Evolutionary conservation across 352 stramenopile species (phyloP).

Genomic region (Thalassiosira mediterranea): DNA sequence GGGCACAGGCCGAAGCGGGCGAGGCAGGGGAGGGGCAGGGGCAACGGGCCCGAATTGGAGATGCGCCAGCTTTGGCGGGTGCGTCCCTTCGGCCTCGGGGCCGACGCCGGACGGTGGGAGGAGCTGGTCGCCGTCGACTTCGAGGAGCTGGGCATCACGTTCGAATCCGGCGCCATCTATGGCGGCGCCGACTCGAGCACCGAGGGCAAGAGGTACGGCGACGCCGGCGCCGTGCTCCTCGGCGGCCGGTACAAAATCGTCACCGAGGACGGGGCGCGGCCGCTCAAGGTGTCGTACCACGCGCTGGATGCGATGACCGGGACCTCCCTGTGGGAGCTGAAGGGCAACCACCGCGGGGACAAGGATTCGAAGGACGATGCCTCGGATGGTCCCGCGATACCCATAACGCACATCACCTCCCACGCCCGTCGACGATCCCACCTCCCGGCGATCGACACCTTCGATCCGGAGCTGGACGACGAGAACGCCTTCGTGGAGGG

Average conservation of each 20-base stretch:
- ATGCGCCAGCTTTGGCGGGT: constrained; percentile 65
- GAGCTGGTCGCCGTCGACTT: constrained; percentile 24
- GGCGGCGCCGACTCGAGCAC: constrained; percentile 4
- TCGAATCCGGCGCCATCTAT: constrained; percentile 52
- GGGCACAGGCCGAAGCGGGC: constrained; percentile 40
- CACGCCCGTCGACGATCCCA: constrained; percentile 70
- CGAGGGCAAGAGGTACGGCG: constrained; percentile 26
- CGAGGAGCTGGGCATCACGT: constrained; percentile 53
- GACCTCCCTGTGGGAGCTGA: constrained; percentile 48
- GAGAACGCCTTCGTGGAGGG: constrained; percentile 53
- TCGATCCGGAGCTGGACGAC: constrained; percentile 44
- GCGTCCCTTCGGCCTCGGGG: constrained; percentile 33
- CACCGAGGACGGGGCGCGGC: constrained; percentile 11
- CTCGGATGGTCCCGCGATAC: constrained; percentile 24
- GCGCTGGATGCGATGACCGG: constrained; percentile 55
- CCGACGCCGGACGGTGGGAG: constrained; percentile 1
- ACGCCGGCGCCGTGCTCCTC: constrained; percentile 49
- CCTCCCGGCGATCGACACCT: constrained; percentile 48
- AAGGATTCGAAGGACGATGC: constrained; percentile 1
- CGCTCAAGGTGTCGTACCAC: constrained; percentile 54
- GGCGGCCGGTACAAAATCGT: constrained; percentile 39
- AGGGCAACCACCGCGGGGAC: constrained; percentile 18
- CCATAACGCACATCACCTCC: constrained; percentile 59
- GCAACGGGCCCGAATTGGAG: constrained; percentile 56
- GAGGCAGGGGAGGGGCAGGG: constrained; percentile 40